Conservation (phyloP, 352 stramenopile species). For the Globisporangium spiculum region DNA sequence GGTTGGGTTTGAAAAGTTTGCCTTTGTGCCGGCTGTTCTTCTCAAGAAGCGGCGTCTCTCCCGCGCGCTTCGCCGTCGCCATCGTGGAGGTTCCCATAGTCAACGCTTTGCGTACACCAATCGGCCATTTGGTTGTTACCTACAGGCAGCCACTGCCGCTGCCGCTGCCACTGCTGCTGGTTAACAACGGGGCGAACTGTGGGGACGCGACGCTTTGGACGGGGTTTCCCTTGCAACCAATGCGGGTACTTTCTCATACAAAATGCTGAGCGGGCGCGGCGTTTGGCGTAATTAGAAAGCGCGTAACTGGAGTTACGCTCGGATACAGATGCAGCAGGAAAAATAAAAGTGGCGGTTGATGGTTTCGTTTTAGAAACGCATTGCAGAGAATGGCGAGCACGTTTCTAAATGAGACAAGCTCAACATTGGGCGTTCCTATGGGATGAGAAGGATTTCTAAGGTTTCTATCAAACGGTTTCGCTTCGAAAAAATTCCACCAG, state of each 20-base stretch:
- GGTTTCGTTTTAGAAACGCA: background rate
- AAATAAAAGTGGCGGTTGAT: background rate
- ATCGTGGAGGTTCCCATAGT: background rate
- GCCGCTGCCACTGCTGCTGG: background rate
- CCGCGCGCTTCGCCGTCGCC: too few relatives aligned
- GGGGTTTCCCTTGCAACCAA: background rate
- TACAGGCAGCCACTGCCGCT: background rate
- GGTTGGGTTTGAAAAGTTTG: background rate
- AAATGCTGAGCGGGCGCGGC: background rate
- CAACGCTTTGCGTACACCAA: too few relatives aligned
- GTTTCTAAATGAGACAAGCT: background rate
- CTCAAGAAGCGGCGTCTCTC: background rate
- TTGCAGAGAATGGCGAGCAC: background rate
- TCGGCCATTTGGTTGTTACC: background rate
- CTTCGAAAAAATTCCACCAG: background rate
- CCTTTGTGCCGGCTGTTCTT: background rate
- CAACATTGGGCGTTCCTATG: background rate
- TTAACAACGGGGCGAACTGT: background rate
- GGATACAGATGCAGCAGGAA: background rate
- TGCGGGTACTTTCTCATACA: background rate
- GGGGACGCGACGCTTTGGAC: background rate
- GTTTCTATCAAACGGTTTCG: background rate
- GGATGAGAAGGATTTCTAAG: background rate
- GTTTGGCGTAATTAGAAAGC: background rate
- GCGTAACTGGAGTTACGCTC: background rate